phyloP scores from a whole-genome alignment of 2,329 filamentous ascomycete species.

The Cladosporium phlei region DNA sequence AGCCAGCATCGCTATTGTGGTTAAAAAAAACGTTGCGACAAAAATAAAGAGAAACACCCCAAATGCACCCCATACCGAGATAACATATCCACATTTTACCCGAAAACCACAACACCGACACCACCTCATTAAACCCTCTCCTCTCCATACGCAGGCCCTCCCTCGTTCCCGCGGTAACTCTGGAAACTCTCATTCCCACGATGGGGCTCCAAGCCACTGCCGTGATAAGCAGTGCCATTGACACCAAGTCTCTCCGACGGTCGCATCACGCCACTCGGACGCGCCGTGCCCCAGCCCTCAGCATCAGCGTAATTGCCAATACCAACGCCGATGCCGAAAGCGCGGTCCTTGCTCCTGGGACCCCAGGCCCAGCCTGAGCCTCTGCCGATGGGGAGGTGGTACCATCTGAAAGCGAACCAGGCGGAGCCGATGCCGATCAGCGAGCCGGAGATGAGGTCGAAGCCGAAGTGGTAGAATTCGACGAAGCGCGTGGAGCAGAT shows the following conservation, averaged over 20 bases:
- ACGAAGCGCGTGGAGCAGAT: constrained; percentile 82
- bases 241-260: no score
- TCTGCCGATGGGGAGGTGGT: constrained; percentile 73
- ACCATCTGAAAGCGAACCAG: constrained; percentile 75
- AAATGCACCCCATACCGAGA: no score
- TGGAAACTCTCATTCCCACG: constrained; percentile 2
- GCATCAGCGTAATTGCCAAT: constrained; percentile 16
- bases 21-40: no score
- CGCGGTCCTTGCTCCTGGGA: constrained; percentile 64
- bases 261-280: neutral
- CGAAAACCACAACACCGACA: no score
- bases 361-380: constrained; percentile 90
- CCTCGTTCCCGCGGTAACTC: constrained; percentile 1
- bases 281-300: constrained; percentile 8
- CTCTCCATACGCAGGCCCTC: neutral
- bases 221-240: neutral
- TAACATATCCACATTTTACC: neutral
- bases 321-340: constrained; percentile 63
- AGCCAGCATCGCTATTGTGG: no score
- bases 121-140: constrained; percentile 1
- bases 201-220: neutral
- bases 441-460: constrained; percentile 84
- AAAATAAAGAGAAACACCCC: no score
- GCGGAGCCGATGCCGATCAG: constrained; percentile 67
- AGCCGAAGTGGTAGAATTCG: constrained; percentile 85